Conservation (phyloP, 768 basidiomycete genomes). For the Termitomyces sp. region DNA sequence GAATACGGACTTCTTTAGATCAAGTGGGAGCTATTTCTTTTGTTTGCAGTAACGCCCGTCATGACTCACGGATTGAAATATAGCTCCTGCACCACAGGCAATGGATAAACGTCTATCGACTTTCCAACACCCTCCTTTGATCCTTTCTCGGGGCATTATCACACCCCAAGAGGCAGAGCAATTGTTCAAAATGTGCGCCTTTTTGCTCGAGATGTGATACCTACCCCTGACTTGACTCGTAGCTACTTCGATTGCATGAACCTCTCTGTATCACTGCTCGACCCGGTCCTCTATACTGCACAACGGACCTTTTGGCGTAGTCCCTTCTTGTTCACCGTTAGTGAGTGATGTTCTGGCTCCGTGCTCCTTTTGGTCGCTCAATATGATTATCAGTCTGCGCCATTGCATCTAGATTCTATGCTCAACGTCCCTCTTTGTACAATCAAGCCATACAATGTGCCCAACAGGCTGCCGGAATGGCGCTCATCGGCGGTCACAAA, state of each 20-base stretch:
- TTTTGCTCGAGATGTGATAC: not conserved
- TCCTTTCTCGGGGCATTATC: conserved; percentile 60
- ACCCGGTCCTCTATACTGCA: conserved; percentile 81
- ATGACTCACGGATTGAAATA: not conserved
- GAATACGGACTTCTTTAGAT: conserved; percentile 60
- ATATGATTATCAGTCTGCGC: conserved; percentile 63
- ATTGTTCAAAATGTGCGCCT: conserved; percentile 62
- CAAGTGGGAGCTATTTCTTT: conserved; percentile 26
- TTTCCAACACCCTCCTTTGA: conserved; percentile 54
- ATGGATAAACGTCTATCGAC: conserved; percentile 32
- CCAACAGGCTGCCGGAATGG: conserved; percentile 71
- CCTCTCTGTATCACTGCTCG: conserved; percentile 70
- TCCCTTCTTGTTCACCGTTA: conserved; percentile 89
- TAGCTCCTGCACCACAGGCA: conserved; percentile 38
- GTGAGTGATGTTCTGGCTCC: conserved; percentile 40
- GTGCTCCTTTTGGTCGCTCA: not conserved
- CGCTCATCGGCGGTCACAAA: conserved; percentile 71
- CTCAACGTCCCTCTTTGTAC: conserved; percentile 67
- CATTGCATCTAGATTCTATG: conserved; percentile 78
- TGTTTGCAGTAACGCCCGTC: not conserved
- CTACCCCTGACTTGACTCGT: conserved; percentile 10
- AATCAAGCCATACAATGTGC: conserved; percentile 68
- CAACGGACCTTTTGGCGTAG: conserved; percentile 76
- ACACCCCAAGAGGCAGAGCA: conserved; percentile 62
- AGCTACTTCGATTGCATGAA: conserved; percentile 82